phyloP scores from a whole-genome alignment of 768 basidiomycete species.

The Auriscalpium orientale region DNA sequence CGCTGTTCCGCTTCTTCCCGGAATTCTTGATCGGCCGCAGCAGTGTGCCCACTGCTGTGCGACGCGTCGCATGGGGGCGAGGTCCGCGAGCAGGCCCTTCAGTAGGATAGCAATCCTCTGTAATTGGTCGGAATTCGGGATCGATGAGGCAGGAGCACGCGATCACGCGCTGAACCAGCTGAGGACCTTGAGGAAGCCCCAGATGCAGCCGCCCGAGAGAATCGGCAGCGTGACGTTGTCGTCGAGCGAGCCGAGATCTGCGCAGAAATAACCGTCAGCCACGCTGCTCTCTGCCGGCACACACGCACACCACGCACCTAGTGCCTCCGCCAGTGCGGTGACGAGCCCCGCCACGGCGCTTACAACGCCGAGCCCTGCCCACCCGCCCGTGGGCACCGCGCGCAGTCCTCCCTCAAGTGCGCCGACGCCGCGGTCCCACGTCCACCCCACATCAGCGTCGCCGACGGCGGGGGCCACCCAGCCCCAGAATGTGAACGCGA shows the following conservation, averaged over 20 bases:
- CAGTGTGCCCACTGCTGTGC: no score
- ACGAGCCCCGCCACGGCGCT: slow-evolving; percentile 67
- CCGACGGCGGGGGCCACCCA: slow-evolving; percentile 42
- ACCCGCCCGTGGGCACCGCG: slow-evolving; percentile 27
- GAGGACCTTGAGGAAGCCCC: slow-evolving; percentile 42
- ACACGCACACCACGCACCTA: slow-evolving; percentile 48
- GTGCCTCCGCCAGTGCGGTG: slow-evolving; percentile 80
- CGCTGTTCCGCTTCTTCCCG: no score
- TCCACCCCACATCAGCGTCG: slow-evolving; percentile 42
- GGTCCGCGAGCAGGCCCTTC: no score
- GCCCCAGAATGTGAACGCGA: slow-evolving; percentile 69
- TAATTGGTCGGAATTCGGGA: no score
- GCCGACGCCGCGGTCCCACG: slow-evolving; percentile 43
- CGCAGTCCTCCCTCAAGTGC: slow-evolving; percentile 22
- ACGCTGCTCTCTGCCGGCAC: no score
- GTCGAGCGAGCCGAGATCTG: slow-evolving; percentile 81
- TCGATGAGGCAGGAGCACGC: no score
- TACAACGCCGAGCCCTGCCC: slow-evolving; percentile 46
- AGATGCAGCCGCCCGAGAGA: slow-evolving; percentile 69
- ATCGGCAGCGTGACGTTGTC: slow-evolving; percentile 90
- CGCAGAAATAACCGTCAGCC: not conserved
- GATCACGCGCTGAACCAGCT: slow-evolving; percentile 24
- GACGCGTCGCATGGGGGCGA: no score
- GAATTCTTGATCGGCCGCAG: no score
- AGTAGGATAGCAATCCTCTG: no score